These are phyloP conservation scores for Amanita exitialis DNA, from an alignment of 768 basidiomycete genomes.

Conservation along the genomic window DNA sequence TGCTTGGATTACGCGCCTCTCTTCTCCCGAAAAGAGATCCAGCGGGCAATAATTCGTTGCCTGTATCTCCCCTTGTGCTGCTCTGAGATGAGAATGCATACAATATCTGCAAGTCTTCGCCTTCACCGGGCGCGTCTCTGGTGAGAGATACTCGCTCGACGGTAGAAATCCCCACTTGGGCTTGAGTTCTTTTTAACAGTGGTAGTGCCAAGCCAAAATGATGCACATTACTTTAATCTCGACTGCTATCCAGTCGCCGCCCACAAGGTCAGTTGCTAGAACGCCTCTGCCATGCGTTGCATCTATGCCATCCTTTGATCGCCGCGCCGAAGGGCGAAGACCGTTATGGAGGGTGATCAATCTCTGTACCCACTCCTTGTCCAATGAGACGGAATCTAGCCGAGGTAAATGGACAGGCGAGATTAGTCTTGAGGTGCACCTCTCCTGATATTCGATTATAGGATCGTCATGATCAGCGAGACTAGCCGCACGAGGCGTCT, in stretches of 20 bases:
- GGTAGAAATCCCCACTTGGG: constrained; percentile 98
- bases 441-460: constrained; percentile 44
- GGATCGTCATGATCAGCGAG: constrained; percentile 17
- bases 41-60: constrained; percentile 70
- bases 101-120: constrained; percentile 77
- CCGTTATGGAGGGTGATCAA: constrained; percentile 37
- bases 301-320: constrained; percentile 51
- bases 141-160: constrained; percentile 45
- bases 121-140: constrained; percentile 49
- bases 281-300: constrained; percentile 42
- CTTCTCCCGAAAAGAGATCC: constrained; percentile 75
- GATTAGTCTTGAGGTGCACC: constrained; percentile 57
- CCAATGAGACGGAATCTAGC: constrained; percentile 38
- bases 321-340: constrained; percentile 48
- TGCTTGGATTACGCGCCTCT: constrained; percentile 50
- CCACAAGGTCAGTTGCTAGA: constrained; percentile 75
- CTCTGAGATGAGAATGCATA: constrained; percentile 66
- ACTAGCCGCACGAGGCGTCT: constrained; percentile 22
- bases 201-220: background rate
- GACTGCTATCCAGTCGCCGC: constrained; percentile 53
- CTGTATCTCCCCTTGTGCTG: constrained; percentile 24
- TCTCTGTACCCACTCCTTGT: constrained; percentile 47
- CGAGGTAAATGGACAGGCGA: constrained; percentile 49
- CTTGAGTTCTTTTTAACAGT: constrained; percentile 26
- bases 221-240: constrained; percentile 76